phyloP scores from a whole-genome alignment of 2,329 filamentous ascomycete genomes.

The Diplodia scrobiculata region DNA sequence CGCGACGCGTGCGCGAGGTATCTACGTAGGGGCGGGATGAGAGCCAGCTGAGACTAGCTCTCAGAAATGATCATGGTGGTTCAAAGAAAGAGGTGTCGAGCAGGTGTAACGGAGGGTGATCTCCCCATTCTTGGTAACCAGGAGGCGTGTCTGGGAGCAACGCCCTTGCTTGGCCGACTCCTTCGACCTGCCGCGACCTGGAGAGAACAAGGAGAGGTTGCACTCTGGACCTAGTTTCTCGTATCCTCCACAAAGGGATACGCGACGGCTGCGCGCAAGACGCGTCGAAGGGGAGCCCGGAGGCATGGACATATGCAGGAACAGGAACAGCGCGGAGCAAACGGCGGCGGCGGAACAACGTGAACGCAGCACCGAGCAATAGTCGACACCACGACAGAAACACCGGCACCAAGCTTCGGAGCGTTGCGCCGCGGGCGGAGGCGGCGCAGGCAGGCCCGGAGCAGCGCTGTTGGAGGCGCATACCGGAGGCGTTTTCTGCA shows the following conservation, averaged over 20 bases:
- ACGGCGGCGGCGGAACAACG: background rate
- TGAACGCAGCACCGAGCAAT: background rate
- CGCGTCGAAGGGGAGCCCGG: conserved; percentile 24
- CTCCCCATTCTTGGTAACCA: conserved; percentile 28
- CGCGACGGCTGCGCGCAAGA: conserved; percentile 21
- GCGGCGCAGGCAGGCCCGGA: background rate
- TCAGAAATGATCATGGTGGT: conserved; percentile 18
- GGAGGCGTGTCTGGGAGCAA: conserved; percentile 24
- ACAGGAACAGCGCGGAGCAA: conserved; percentile 25
- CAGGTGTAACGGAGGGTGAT: conserved; percentile 13
- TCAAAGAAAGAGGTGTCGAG: conserved; percentile 28
- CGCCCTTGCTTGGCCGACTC: conserved; percentile 28
- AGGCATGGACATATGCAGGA: conserved; percentile 28
- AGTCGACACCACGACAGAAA: background rate
- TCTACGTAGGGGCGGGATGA: conserved; percentile 23
- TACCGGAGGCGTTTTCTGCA: conserved; percentile 25
- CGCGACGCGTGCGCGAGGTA: conserved; percentile 29
- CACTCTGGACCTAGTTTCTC: conserved; percentile 27
- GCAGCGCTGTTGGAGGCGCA: conserved; percentile 4
- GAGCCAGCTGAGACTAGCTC: conserved; percentile 16
- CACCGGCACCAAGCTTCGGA: background rate
- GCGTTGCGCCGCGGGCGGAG: background rate
- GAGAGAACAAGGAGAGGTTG: conserved; percentile 16
- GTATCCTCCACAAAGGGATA: conserved; percentile 26
- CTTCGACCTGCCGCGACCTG: conserved; percentile 2